A percentile compares a stretch with the other conserved stretches of the same genome.
Conservation (phyloP, 2,329 filamentous ascomycete species). For the Triangularia setosa region DNA sequence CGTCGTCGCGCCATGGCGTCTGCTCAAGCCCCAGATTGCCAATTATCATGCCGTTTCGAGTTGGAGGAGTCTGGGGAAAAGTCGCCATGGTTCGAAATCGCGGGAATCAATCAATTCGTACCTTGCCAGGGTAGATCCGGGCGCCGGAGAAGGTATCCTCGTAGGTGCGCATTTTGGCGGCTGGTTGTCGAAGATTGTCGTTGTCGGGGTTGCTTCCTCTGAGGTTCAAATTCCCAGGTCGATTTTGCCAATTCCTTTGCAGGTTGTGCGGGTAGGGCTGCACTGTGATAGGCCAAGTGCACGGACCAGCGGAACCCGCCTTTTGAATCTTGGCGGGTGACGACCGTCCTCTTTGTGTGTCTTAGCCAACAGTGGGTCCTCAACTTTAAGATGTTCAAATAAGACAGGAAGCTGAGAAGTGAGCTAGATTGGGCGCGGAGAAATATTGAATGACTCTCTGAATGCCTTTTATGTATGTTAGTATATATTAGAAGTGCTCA, state of each 20-base stretch:
- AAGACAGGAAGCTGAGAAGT: background rate
- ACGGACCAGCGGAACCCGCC: conserved; percentile 16
- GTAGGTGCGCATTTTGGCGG: conserved; percentile 61
- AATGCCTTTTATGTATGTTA: background rate
- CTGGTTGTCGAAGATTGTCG: conserved; percentile 36
- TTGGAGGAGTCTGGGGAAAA: conserved; percentile 22
- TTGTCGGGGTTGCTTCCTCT: conserved; percentile 28
- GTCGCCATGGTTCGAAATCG: conserved; percentile 22
- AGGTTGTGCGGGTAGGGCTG: conserved; percentile 31
- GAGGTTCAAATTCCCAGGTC: conserved; percentile 26
- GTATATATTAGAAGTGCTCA: background rate
- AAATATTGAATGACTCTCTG: background rate
- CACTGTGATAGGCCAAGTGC: conserved; percentile 25
- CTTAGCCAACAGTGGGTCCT: background rate
- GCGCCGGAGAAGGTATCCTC: conserved; percentile 63
- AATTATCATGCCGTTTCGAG: conserved; percentile 7
- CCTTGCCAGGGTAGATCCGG: conserved; percentile 66
- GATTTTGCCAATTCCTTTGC: conserved; percentile 30
- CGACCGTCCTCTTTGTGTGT: background rate
- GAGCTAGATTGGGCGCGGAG: background rate
- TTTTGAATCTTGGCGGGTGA: conserved; percentile 1
- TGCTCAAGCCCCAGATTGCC: conserved; percentile 10
- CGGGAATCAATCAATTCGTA: conserved; percentile 37
- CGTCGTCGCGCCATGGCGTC: conserved; percentile 4
- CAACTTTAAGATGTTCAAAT: background rate